Conservation (phyloP, 2,329 filamentous ascomycete species). For the Aspergillus ruber region DNA sequence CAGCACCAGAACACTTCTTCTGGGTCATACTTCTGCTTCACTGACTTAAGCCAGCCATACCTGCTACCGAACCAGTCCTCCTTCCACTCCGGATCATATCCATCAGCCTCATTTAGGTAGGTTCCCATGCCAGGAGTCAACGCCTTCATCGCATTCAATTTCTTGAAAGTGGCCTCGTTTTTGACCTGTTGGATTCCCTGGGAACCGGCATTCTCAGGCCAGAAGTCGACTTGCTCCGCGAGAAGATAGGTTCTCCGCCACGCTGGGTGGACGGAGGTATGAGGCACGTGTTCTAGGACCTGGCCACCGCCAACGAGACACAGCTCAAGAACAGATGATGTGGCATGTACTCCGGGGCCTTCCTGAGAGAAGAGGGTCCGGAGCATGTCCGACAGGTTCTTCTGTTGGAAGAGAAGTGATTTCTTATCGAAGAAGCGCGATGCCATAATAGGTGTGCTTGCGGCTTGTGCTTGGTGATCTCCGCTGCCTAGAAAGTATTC, state of each 20-base stretch:
- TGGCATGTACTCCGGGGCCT: background rate
- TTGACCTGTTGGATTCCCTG: conserved; percentile 2
- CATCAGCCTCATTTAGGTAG: conserved; percentile 15
- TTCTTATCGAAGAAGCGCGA: background rate
- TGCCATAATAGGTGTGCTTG: background rate
- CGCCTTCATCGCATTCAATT: conserved; percentile 13
- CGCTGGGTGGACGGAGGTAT: conserved; percentile 9
- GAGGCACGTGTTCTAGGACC: conserved; percentile 3
- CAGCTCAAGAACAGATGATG: background rate
- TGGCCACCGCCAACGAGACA: conserved; percentile 8
- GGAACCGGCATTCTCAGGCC: conserved; percentile 2
- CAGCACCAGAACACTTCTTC: conserved; percentile 19
- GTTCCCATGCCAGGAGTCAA: conserved; percentile 13
- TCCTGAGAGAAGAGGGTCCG: background rate
- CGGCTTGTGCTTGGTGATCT: background rate
- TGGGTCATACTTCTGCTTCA: conserved; percentile 24
- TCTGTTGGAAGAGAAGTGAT: background rate
- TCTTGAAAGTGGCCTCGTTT: conserved; percentile 4
- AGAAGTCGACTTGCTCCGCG: conserved; percentile 1
- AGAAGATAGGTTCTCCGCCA: conserved; percentile 8
- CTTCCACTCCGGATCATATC: conserved; percentile 11
- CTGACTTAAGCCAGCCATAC: conserved; percentile 15
- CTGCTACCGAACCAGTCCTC: conserved; percentile 13
- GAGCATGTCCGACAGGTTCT: background rate
- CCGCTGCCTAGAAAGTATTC: conserved; percentile 1